Evolutionary conservation across 306 rosid species (phyloP).

Genomic region (Medicago lupulina): DNA sequence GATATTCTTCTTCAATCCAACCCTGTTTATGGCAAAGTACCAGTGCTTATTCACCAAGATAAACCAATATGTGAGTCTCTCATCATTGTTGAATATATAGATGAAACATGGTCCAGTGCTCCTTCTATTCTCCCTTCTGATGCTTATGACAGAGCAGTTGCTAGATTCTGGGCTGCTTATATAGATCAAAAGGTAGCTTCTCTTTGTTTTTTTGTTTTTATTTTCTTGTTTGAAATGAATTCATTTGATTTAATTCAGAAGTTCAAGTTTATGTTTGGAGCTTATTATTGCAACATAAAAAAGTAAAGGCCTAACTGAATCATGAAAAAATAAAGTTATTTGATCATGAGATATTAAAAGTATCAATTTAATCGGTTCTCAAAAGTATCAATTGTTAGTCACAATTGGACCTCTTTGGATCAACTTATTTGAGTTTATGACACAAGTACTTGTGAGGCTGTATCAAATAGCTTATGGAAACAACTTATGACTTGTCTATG

Average conservation of each 20-base stretch:
- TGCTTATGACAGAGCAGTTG: constrained; percentile 55
- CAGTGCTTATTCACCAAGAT: constrained; percentile 60
- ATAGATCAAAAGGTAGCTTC: constrained; percentile 58
- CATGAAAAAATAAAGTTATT: not conserved
- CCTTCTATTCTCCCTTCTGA: constrained; percentile 62
- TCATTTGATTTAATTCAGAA: not conserved
- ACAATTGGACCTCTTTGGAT: no score
- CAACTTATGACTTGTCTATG: not conserved
- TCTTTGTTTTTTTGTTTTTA: not conserved
- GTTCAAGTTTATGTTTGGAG: not conserved
- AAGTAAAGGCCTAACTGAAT: not conserved
- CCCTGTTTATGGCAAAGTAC: constrained; percentile 62
- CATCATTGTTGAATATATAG: constrained; percentile 61
- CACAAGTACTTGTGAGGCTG: not conserved
- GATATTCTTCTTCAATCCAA: constrained; percentile 64
- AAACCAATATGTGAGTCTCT: constrained; percentile 67
- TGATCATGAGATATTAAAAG: not conserved
- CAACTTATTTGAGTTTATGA: not conserved
- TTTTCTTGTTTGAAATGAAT: not conserved
- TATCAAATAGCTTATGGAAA: no score
- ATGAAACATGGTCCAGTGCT: constrained; percentile 56
- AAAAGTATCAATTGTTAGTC: not conserved
- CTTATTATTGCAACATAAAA: no score
- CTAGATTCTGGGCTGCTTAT: constrained; percentile 66
- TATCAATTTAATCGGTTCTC: no score